Percentiles rank a stretch among this genome's conserved stretches.
These are phyloP conservation scores for Populus simonii DNA, from an alignment of 345 rosid species.

Conservation along the genomic window DNA sequence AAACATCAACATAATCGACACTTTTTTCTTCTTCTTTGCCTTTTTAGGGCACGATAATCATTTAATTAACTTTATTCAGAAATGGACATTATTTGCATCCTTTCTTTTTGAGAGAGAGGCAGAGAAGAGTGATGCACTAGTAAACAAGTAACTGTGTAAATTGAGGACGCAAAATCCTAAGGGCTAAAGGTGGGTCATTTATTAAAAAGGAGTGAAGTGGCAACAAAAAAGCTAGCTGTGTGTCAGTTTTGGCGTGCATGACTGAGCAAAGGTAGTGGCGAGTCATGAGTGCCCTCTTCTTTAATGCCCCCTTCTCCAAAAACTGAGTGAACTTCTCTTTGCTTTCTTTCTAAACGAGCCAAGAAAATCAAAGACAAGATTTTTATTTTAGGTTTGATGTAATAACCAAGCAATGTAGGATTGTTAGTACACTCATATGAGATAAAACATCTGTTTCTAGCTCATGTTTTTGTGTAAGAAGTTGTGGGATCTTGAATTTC, in stretches of 20 bases:
- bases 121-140: background rate
- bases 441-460: slow-evolving; percentile 15
- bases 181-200: slow-evolving; percentile 18
- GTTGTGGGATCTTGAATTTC: slow-evolving; percentile 6
- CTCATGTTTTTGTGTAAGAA: background rate
- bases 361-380: slow-evolving; percentile 5
- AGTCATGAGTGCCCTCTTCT: slow-evolving; percentile 20
- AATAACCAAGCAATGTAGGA: slow-evolving; percentile 2
- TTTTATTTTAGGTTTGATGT: background rate
- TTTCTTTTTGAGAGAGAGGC: background rate
- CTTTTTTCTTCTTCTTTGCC: background rate
- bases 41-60: background rate
- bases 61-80: background rate
- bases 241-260: slow-evolving; percentile 54
- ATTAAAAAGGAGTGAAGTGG: slow-evolving; percentile 14
- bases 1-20: background rate
- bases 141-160: slow-evolving; percentile 10
- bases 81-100: background rate
- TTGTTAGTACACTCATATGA: background rate
- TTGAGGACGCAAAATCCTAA: slow-evolving; percentile 21
- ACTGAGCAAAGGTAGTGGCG: slow-evolving; percentile 32
- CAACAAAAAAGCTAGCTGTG: slow-evolving; percentile 38
- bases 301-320: slow-evolving; percentile 18
- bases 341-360: slow-evolving; percentile 24
- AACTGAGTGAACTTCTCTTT: slow-evolving; percentile 16